Conservation (phyloP, 441 rosid species). For the Adansonia madagascariensis region DNA sequence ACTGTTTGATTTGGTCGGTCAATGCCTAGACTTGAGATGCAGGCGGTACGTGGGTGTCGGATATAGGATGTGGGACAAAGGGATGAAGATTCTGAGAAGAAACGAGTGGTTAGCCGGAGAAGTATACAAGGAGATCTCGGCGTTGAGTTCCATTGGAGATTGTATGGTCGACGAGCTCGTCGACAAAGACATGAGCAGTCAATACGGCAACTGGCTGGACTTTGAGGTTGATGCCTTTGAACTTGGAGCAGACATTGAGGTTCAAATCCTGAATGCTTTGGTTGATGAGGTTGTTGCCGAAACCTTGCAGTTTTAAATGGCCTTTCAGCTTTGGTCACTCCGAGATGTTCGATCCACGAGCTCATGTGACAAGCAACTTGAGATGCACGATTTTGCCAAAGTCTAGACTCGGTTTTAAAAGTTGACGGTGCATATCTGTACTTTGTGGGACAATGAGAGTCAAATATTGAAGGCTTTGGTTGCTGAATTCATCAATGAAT, state of each 20-base stretch:
- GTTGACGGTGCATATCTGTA: conserved; percentile 49
- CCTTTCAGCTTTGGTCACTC: background rate
- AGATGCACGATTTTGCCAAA: background rate
- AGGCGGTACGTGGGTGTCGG: conserved; percentile 61
- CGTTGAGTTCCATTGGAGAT: conserved; percentile 70
- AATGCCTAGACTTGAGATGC: conserved; percentile 64
- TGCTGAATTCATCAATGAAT: conserved; percentile 12
- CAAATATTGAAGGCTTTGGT: conserved; percentile 46
- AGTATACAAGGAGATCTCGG: conserved; percentile 68
- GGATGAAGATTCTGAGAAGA: conserved; percentile 49
- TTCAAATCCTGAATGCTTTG: conserved; percentile 22
- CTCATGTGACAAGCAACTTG: background rate
- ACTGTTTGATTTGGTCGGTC: conserved; percentile 70
- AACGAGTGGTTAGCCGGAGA: conserved; percentile 69
- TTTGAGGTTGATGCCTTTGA: conserved; percentile 38
- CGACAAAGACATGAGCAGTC: conserved; percentile 86
- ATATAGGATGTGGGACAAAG: conserved; percentile 53
- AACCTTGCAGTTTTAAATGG: conserved; percentile 36
- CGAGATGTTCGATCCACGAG: conserved; percentile 4
- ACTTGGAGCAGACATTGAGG: conserved; percentile 47
- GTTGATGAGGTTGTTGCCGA: conserved; percentile 71
- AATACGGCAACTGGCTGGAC: conserved; percentile 80
- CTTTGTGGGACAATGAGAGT: conserved; percentile 43
- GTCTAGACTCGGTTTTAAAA: conserved; percentile 24
- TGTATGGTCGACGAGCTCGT: conserved; percentile 92